Evolutionary conservation across 495 filamentous ascomycete genomes (phyloP).

Genomic region (Podospora conica): DNA sequence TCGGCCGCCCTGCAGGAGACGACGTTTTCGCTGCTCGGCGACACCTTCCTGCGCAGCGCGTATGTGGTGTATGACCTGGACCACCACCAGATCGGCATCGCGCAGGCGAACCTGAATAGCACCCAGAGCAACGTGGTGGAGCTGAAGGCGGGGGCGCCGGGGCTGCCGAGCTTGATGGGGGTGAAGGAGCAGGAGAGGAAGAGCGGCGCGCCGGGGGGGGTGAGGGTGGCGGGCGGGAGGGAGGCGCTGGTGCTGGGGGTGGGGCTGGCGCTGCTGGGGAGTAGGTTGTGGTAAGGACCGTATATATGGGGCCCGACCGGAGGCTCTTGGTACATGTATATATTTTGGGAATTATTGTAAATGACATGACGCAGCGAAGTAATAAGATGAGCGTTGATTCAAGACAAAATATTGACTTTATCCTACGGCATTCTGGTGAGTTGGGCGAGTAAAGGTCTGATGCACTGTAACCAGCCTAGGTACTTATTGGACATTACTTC

Average conservation of each 20-base stretch:
- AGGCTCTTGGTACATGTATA: too few species aligned
- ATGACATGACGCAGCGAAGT: neutral
- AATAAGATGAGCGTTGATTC: neutral
- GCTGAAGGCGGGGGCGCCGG: conserved; percentile 29
- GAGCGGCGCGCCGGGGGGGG: neutral
- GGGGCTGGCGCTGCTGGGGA: neutral
- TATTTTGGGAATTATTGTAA: neutral
- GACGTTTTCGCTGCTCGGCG: conserved; percentile 52
- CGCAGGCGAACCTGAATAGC: conserved; percentile 78
- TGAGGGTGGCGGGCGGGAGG: conserved; percentile 1
- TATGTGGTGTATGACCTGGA: conserved; percentile 90
- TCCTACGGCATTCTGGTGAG: neutral
- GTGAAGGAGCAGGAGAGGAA: conserved; percentile 20
- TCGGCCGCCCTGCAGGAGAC: conserved; percentile 2
- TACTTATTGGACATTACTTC: neutral
- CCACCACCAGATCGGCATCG: conserved; percentile 79
- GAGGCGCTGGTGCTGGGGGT: conserved; percentile 1
- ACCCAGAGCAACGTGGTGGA: conserved; percentile 46
- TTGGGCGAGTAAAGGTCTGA: neutral
- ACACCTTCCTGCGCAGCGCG: conserved; percentile 86
- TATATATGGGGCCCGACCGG: neutral
- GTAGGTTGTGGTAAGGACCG: neutral
- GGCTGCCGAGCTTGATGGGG: conserved; percentile 37
- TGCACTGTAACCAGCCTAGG: neutral
- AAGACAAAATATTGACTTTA: neutral